phyloP scores from a whole-genome alignment of 805 yeast species.

The Zygoascus flipseniorum region DNA sequence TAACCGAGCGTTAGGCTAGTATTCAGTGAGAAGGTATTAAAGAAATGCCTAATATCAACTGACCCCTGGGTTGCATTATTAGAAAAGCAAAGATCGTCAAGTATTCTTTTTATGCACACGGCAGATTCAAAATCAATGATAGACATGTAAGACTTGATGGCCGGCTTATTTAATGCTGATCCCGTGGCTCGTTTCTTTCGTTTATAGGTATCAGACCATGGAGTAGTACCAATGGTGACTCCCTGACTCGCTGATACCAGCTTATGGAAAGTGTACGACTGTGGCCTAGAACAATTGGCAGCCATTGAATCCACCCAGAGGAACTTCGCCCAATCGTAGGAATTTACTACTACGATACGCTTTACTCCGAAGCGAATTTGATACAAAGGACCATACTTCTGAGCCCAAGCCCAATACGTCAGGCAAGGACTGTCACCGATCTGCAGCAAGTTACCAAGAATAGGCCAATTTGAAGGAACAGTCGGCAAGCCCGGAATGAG shows the following conservation, averaged over 20 bases:
- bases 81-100: conserved; percentile 4
- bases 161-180: conserved; percentile 33
- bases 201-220: conserved; percentile 33
- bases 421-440: conserved; percentile 43
- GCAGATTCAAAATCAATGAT: conserved; percentile 31
- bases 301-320: conserved; percentile 46
- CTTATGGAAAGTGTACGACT: conserved; percentile 57
- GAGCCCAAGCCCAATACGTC: conserved; percentile 38
- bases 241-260: conserved; percentile 42
- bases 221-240: conserved; percentile 37
- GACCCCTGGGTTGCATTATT: conserved; percentile 16
- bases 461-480: conserved; percentile 28
- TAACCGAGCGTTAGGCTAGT: conserved; percentile 33
- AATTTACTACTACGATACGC: conserved; percentile 58
- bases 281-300: conserved; percentile 60
- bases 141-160: conserved; percentile 28
- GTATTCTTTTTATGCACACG: conserved; percentile 27
- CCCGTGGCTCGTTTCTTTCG: conserved; percentile 33
- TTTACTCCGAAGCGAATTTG: conserved; percentile 56
- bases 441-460: conserved; percentile 43
- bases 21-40: conserved; percentile 32
- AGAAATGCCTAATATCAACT: conserved; percentile 27
- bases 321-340: conserved; percentile 43
- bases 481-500: conserved; percentile 31
- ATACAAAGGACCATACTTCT: conserved; percentile 38